Conservation (phyloP, 2,329 filamentous ascomycete genomes). For the Monilinia laxa region DNA sequence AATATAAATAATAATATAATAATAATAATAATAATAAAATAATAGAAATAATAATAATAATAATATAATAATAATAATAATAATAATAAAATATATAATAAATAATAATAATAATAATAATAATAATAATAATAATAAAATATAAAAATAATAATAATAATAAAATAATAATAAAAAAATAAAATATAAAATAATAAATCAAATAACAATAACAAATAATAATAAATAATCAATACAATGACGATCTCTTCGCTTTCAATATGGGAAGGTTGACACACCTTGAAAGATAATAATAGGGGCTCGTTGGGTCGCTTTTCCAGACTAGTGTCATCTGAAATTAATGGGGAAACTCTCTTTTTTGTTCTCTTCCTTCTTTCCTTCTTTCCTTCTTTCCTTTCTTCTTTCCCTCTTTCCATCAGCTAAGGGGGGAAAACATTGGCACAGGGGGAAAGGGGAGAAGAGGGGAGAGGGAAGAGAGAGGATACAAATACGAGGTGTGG, state of each 20-base stretch:
- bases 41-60: no score
- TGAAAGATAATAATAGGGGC: constrained; percentile 16
- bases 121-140: no score
- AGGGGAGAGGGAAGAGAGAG: background rate
- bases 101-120: no score
- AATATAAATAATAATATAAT: no score
- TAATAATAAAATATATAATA: no score
- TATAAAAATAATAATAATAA: no score
- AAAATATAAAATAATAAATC: no score
- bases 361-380: background rate
- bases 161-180: no score
- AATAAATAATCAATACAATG: background rate
- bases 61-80: no score
- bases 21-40: no score
- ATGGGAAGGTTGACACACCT: constrained; percentile 4
- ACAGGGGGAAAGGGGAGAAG: background rate
- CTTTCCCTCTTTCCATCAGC: background rate
- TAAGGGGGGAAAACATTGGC: background rate
- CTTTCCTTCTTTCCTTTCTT: background rate
- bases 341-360: background rate
- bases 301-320: background rate
- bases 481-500: no score
- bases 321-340: constrained; percentile 18
- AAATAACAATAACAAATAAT: no score
- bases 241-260: constrained; percentile 14